Conservation (phyloP, 1,139 yeast species). For the Kazachstania sp. region DNA sequence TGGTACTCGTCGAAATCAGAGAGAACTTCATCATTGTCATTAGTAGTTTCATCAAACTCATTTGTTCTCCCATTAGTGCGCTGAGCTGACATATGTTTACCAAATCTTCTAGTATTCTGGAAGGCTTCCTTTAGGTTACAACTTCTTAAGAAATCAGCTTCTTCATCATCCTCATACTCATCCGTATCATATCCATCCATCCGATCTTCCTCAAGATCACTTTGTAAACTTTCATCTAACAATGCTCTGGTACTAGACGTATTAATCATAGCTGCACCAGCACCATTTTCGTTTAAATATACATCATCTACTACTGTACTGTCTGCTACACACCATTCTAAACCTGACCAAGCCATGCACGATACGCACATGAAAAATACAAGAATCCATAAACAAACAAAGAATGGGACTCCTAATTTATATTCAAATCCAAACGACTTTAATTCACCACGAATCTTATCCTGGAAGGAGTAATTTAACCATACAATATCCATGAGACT, state of each 20-base stretch:
- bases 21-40: not conserved
- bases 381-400: slow-evolving; percentile 18
- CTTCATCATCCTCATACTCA: not conserved
- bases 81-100: not conserved
- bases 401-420: slow-evolving; percentile 23
- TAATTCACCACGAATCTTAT: slow-evolving; percentile 20
- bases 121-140: not conserved
- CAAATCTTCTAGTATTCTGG: not conserved
- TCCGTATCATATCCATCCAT: not conserved
- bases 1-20: not conserved
- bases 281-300: not conserved
- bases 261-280: not conserved
- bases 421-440: slow-evolving; percentile 23
- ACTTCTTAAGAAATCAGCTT: slow-evolving; percentile 3
- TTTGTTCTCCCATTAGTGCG: not conserved
- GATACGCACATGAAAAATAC: slow-evolving; percentile 18
- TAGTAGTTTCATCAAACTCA: not conserved
- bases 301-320: slow-evolving; percentile 1
- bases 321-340: slow-evolving; percentile 29
- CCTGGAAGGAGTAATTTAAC: slow-evolving; percentile 16
- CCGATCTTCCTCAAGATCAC: slow-evolving; percentile 1
- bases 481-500: slow-evolving; percentile 14
- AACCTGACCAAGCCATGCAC: slow-evolving; percentile 27
- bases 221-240: not conserved
- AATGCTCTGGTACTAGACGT: not conserved